Percentiles rank a stretch among this genome's conserved stretches.
Evolutionary conservation across 495 filamentous ascomycete species (phyloP).

Genomic region (Evernia prunastri): DNA sequence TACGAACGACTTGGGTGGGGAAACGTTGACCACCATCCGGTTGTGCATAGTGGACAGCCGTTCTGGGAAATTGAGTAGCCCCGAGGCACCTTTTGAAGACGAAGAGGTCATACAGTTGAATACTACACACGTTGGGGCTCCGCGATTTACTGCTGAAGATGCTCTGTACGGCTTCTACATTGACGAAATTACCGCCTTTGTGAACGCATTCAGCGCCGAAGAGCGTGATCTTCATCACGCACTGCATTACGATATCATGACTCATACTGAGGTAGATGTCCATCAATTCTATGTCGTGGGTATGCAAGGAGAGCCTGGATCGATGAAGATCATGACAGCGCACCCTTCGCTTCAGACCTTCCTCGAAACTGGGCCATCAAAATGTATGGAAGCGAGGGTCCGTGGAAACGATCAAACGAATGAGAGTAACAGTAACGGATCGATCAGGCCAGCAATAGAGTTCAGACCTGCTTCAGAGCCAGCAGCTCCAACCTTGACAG

Average conservation of each 20-base stretch:
- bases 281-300: constrained; percentile 26
- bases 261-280: constrained; percentile 20
- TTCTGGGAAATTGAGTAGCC: constrained; percentile 22
- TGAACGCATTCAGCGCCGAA: constrained; percentile 16
- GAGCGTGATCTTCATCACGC: constrained; percentile 20
- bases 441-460: background rate
- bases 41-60: constrained; percentile 29
- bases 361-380: constrained; percentile 19
- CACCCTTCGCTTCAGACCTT: constrained; percentile 20
- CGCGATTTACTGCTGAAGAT: constrained; percentile 21
- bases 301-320: constrained; percentile 12
- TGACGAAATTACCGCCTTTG: constrained; percentile 15
- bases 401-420: constrained; percentile 11
- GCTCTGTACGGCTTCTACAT: constrained; percentile 14
- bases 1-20: constrained; percentile 27
- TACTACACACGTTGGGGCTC: constrained; percentile 20
- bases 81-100: constrained; percentile 25
- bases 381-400: constrained; percentile 18
- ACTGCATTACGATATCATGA: constrained; percentile 19
- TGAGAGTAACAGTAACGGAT: constrained; percentile 7
- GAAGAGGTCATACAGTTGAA: constrained; percentile 23
- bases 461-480: constrained; percentile 7
- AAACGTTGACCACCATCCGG: constrained; percentile 31
- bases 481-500: constrained; percentile 11
- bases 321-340: constrained; percentile 20